Base-by-base conservation (phyloP, 768 basidiomycete genomes). In the Stropharia rugosoannulata region DNA sequence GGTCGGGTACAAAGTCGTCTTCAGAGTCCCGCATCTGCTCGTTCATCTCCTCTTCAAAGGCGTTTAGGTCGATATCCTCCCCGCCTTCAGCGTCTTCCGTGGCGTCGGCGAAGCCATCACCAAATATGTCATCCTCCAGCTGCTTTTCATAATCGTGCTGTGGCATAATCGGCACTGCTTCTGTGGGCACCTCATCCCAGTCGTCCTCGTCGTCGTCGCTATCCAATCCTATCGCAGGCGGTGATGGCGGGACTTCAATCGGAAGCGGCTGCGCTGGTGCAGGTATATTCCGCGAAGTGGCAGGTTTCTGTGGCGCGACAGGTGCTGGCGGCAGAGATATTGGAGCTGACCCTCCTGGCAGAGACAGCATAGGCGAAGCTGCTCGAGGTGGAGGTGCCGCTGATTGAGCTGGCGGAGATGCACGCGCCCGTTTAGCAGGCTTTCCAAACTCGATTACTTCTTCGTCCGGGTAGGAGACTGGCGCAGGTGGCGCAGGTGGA, bases 1-100 rank as follows among this genome's bases (percentile, higher is more conserved):
- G 70, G 43, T 73, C 77, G n/a, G 71, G 75, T 40, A 80, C 68
- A 56, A 80, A 80, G 61, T 84, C 82, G 12, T 68, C 82, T 18
- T 79, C 80, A 18, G 71, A 68, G 22, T 73, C 79, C 50, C 68
- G 74, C 66, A 79, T 66, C 42, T 73, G 66, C 19, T 69, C 57
- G 49, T 77, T 73, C 54, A 78, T 62, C 62, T 74, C 71, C 25
- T 61, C 60, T 59, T 73, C 74, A 19, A 80, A 70, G 8, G 66
- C 73, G 41, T 74, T 68, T 59, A 71, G 56, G 46, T 77, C 77
- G 8, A 75, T 71, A 53, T 79, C 75, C 57, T 70, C 63, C 60
- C 52, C 60, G 18, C 41, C 54, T 18, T 54, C 51, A 22, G 36
- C 54, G 13, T 60, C 61, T 1, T 18, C 35, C 5, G 46, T 59